phyloP scores from a whole-genome alignment of 2,329 filamentous ascomycete species.

The Cladosporium sp. region DNA sequence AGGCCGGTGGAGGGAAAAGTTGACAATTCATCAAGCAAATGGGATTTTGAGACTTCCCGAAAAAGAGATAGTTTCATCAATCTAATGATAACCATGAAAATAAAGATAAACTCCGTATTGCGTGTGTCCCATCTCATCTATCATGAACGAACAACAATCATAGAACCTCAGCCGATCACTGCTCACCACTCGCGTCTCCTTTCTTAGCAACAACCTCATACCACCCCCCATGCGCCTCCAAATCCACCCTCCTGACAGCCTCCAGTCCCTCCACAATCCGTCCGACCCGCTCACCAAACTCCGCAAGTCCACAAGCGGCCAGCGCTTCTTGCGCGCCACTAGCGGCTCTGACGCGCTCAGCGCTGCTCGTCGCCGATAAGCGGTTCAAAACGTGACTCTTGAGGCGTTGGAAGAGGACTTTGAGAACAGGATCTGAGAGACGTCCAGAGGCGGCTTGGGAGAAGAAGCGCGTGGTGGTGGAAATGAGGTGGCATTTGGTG shows the following conservation, averaged over 20 bases:
- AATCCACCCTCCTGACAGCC: conserved; percentile 62
- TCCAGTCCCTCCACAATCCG: conserved; percentile 66
- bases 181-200: not conserved
- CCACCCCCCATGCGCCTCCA: conserved; percentile 39
- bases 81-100: too few relatives aligned
- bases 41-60: too few relatives aligned
- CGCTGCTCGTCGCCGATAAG: conserved; percentile 61
- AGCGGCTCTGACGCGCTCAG: conserved; percentile 66
- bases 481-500: conserved; percentile 41
- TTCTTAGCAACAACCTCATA: conserved; percentile 17
- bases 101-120: too few relatives aligned
- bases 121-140: not conserved
- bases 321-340: conserved; percentile 67
- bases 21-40: too few relatives aligned
- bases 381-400: conserved; percentile 63
- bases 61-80: too few relatives aligned
- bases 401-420: conserved; percentile 64
- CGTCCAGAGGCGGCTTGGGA: conserved; percentile 46
- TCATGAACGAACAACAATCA: not conserved
- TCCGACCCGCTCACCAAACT: conserved; percentile 67
- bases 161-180: not conserved
- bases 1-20: too few relatives aligned
- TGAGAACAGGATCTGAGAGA: conserved; percentile 60
- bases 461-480: conserved; percentile 47
- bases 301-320: conserved; percentile 64